These are phyloP conservation scores for Trametes versicolor DNA, from an alignment of 1,284 basidiomycete species.

Conservation along the genomic window DNA sequence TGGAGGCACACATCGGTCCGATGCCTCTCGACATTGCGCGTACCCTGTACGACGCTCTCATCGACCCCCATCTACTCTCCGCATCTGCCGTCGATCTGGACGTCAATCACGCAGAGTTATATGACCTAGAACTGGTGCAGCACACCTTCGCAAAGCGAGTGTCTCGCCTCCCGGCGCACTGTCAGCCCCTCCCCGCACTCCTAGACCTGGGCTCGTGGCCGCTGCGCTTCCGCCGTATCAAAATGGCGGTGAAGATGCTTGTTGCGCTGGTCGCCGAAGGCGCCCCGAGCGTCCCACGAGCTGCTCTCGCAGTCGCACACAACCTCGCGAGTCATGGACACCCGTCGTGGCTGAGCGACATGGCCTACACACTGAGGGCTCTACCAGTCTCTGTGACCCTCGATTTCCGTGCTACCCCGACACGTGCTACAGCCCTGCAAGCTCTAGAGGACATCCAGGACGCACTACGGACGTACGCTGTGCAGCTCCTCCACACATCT, in stretches of 20 bases:
- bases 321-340: neutral
- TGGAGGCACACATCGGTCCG: slow-evolving; percentile 5
- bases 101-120: neutral
- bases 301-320: neutral
- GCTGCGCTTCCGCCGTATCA: no score
- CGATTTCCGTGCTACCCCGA: no score
- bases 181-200: no score
- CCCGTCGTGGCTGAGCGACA: neutral
- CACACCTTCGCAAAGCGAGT: neutral
- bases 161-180: neutral
- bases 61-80: neutral
- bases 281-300: neutral
- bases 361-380: no score
- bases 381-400: no score
- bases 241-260: no score
- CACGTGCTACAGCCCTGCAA: no score
- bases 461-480: no score
- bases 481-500: no score
- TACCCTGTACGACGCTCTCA: no score
- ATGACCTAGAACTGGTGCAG: slow-evolving; percentile 4
- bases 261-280: neutral
- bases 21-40: slow-evolving; percentile 1
- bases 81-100: slow-evolving; percentile 1
- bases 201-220: no score
- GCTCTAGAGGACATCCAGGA: no score